These are phyloP conservation scores for Lactarius evosmus DNA, from an alignment of 768 basidiomycete species.

Conservation along the genomic window DNA sequence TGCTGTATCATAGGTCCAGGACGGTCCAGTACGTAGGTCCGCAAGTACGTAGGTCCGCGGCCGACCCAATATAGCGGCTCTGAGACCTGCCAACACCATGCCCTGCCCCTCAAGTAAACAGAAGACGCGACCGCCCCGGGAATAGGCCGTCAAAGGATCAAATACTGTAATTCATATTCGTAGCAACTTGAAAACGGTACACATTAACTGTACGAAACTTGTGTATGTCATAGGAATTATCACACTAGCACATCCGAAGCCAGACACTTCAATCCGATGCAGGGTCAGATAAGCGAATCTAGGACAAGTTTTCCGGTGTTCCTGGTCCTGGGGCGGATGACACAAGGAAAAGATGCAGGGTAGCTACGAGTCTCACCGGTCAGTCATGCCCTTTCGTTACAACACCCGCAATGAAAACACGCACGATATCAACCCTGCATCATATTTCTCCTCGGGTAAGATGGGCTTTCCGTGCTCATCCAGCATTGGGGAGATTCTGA, in stretches of 20 bases:
- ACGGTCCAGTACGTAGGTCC: too few relatives aligned
- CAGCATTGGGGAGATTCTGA: conserved; percentile 9
- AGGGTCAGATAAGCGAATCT: conserved; percentile 8
- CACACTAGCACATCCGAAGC: not conserved
- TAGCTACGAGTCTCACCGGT: not conserved
- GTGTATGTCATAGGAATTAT: not conserved
- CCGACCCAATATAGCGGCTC: not conserved
- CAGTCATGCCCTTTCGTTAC: not conserved
- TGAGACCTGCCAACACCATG: not conserved
- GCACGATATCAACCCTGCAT: conserved; percentile 20
- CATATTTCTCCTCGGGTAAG: conserved; percentile 13
- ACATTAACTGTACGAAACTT: not conserved
- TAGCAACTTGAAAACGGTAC: not conserved
- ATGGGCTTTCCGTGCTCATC: conserved; percentile 19
- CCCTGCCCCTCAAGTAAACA: not conserved
- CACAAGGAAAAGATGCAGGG: conserved; percentile 4
- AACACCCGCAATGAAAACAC: not conserved
- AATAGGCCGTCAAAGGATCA: not conserved
- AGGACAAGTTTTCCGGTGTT: conserved; percentile 3
- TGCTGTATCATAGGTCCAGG: not conserved
- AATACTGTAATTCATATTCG: not conserved
- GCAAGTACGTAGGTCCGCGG: not conserved
- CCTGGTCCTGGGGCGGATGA: not conserved
- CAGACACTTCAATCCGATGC: too few relatives aligned
- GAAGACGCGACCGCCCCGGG: not conserved